Percentiles rank a stretch among this genome's conserved stretches.
Evolutionary conservation across 768 basidiomycete genomes (phyloP).

Genomic region (Boletus tomentosulus): DNA sequence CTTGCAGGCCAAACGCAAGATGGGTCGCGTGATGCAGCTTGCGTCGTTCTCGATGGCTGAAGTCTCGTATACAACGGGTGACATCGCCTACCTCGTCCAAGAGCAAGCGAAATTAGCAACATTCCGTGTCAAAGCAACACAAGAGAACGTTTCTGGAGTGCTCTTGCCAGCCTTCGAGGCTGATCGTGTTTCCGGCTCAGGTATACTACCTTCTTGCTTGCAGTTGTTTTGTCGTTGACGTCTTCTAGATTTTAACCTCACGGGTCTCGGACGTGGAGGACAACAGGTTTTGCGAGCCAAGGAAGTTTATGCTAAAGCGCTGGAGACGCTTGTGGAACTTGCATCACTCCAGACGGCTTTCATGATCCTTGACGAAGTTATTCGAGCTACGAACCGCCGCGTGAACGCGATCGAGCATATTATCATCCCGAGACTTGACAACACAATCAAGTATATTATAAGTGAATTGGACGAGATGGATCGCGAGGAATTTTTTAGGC

Average conservation of each 20-base stretch:
- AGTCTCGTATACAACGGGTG: slow-evolving; percentile 96
- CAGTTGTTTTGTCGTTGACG: not conserved
- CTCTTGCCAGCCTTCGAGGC: slow-evolving; percentile 94
- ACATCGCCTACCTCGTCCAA: slow-evolving; percentile 97
- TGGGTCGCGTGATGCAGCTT: slow-evolving; percentile 98
- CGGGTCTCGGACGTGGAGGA: slow-evolving; percentile 93
- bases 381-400: slow-evolving; percentile 96
- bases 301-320: slow-evolving; percentile 96
- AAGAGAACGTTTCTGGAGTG: slow-evolving; percentile 98
- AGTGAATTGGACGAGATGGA: slow-evolving; percentile 99
- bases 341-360: slow-evolving; percentile 97
- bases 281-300: slow-evolving; percentile 94
- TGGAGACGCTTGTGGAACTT: slow-evolving; percentile 95
- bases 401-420: slow-evolving; percentile 99
- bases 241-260: slow-evolving; percentile 87
- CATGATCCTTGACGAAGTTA: slow-evolving; percentile 97
- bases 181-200: slow-evolving; percentile 80
- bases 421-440: slow-evolving; percentile 91
- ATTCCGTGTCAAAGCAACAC: slow-evolving; percentile 90
- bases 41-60: slow-evolving; percentile 99
- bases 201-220: slow-evolving; percentile 35
- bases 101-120: slow-evolving; percentile 89
- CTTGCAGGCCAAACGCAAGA: slow-evolving; percentile 91
- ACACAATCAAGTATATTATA: slow-evolving; percentile 96
- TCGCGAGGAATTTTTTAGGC: slow-evolving; percentile 92